These are phyloP conservation scores for Grigorovia humatica DNA, from an alignment of 805 yeast species.

Conservation along the genomic window DNA sequence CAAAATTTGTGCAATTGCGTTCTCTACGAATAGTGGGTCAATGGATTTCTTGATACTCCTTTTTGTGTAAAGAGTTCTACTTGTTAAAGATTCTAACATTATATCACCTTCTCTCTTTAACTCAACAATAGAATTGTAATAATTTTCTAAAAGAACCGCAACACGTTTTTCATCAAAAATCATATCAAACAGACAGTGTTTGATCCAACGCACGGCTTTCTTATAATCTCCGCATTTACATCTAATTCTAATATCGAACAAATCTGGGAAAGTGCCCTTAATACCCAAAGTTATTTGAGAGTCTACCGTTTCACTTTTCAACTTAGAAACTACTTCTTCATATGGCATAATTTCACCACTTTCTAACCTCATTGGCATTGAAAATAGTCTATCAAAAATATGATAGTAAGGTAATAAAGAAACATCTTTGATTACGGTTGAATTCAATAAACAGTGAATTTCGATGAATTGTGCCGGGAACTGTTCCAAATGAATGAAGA, in stretches of 20 bases:
- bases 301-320: conserved; percentile 66
- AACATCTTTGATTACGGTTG: conserved; percentile 37
- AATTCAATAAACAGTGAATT: conserved; percentile 51
- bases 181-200: conserved; percentile 51
- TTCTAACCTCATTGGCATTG: conserved; percentile 58
- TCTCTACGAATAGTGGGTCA: conserved; percentile 57
- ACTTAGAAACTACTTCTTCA: conserved; percentile 63
- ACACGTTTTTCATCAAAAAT: conserved; percentile 67
- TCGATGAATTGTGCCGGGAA: conserved; percentile 71
- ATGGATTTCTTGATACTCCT: conserved; percentile 56
- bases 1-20: conserved; percentile 38
- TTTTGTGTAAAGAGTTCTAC: conserved; percentile 41
- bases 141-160: conserved; percentile 40
- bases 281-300: conserved; percentile 47
- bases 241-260: conserved; percentile 50
- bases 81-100: conserved; percentile 56
- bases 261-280: conserved; percentile 53
- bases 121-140: conserved; percentile 31
- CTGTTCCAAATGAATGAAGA: conserved; percentile 70
- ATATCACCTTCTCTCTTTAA: conserved; percentile 33
- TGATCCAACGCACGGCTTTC: conserved; percentile 69
- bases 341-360: conserved; percentile 51
- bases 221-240: conserved; percentile 52
- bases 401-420: conserved; percentile 54
- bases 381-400: conserved; percentile 54